Percentiles rank a stretch among this genome's conserved stretches.
phyloP scores from a whole-genome alignment of 2,329 filamentous ascomycete genomes.

The Trichoderma hamatum region DNA sequence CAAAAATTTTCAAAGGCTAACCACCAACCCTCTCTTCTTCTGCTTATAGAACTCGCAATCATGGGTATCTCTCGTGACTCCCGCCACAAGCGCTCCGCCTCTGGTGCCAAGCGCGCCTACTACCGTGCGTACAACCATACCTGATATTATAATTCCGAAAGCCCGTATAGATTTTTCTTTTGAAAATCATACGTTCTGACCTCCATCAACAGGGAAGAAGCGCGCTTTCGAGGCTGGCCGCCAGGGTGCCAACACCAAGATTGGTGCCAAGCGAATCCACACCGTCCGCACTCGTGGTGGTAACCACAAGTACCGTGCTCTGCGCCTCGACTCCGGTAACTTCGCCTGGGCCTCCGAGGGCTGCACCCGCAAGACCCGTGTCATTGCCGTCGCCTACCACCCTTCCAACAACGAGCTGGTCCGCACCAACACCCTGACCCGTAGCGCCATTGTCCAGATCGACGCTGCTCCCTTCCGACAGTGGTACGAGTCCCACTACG shows the following conservation, averaged over 20 bases:
- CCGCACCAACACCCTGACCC: constrained; percentile 99
- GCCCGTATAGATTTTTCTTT: constrained; percentile 59
- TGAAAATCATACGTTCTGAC: constrained; percentile 70
- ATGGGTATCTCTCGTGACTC: constrained; percentile 99
- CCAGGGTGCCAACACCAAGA: constrained; percentile 99
- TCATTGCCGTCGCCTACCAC: constrained; percentile 98
- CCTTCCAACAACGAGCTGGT: constrained; percentile 99
- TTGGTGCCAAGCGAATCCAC: constrained; percentile 95
- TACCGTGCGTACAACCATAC: constrained; percentile 68
- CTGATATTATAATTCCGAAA: constrained; percentile 52
- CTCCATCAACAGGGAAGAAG: constrained; percentile 81
- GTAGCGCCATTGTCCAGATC: constrained; percentile 97
- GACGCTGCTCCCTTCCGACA: constrained; percentile 98
- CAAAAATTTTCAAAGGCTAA: neutral
- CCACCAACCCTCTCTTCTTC: neutral
- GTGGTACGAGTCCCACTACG: constrained; percentile 99
- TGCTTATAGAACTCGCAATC: constrained; percentile 68
- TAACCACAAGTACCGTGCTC: constrained; percentile 99
- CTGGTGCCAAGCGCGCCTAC: constrained; percentile 95
- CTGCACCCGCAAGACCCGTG: constrained; percentile 97
- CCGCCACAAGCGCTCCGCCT: constrained; percentile 99
- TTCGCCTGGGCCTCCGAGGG: constrained; percentile 99
- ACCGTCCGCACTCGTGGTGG: constrained; percentile 96
- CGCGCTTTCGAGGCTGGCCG: constrained; percentile 99
- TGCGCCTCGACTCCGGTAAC: constrained; percentile 98